Base-by-base conservation (phyloP, 352 stramenopile species). In the Elongisporangium prolatum region DNA sequence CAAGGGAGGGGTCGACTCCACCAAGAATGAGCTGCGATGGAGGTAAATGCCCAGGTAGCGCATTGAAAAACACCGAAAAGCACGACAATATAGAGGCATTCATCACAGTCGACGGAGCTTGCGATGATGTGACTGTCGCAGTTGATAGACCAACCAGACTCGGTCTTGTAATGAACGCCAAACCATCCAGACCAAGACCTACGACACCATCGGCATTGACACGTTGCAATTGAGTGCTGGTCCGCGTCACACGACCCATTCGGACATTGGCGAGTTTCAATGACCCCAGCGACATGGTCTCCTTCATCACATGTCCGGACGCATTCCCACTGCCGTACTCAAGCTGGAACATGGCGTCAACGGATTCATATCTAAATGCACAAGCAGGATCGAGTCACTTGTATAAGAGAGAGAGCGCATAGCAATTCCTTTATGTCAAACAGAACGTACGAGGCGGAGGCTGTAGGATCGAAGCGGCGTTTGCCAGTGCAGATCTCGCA, bases 31-130 rank as follows among this genome's bases (percentile, higher is more conserved):
- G 62, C 54, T 90, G 77, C 14, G 80, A 75, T 9, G 67, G 50
- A 21, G 75, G 74, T 13, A 71, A 47, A 11, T 68, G 65, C 11
- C 64, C 59, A 1, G 80, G 76, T 21, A 84, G 56, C 38, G 77
- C 65, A 59, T 85, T 90, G 47, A 90, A 76, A 64, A 84, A 90
- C 51, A 90, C 68, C 4, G 80, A 90, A 54, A 90, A 88, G 48
- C 59, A 62, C 34, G 56, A 60, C 24, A 88, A 60, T 47, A 79
- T 11, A 8, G 24, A 49, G 14, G 52, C 21, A 37, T 66, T 22
- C 48, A 69, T 53, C 16, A 24, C 53, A 34, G 54, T 22, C 0
- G 21, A 7, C 17, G 8, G 10, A 17, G 34, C 11, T 44, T 6
- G 7, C 6, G 10, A 2, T 17, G 11, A 44, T 7, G 11, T 11